Evolutionary conservation across 2,329 filamentous ascomycete genomes (phyloP).

Genomic region (Colletotrichum sp.): DNA sequence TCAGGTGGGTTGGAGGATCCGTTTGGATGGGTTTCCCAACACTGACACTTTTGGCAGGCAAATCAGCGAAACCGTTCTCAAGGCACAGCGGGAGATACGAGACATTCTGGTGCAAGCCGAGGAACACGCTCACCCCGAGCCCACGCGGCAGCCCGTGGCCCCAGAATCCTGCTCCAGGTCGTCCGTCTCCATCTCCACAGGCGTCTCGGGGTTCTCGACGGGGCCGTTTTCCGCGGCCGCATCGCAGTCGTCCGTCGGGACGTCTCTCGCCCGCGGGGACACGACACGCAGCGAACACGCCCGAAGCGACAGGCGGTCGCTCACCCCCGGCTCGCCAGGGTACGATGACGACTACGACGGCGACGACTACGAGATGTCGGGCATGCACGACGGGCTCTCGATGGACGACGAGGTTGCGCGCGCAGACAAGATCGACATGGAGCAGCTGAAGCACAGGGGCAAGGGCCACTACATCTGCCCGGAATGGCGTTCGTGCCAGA

Average conservation of each 20-base stretch:
- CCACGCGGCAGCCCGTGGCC: background rate
- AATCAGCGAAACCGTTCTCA: background rate
- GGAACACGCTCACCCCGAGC: background rate
- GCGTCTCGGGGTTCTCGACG: background rate
- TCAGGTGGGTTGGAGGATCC: background rate
- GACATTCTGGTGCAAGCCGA: background rate
- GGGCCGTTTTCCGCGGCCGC: constrained; percentile 1
- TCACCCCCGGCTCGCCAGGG: background rate
- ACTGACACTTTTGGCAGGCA: background rate
- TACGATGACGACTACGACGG: background rate
- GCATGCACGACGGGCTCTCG: constrained; percentile 28
- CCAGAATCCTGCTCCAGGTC: constrained; percentile 18
- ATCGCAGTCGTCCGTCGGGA: background rate
- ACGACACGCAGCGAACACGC: background rate
- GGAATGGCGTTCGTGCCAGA: constrained; percentile 38
- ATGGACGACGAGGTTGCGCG: background rate
- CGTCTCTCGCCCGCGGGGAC: background rate
- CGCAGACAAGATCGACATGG: constrained; percentile 30
- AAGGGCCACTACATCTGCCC: constrained; percentile 44
- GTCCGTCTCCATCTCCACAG: constrained; percentile 14
- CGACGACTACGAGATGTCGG: background rate
- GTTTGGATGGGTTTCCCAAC: background rate
- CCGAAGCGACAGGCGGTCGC: background rate
- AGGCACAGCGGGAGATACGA: background rate
- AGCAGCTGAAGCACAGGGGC: constrained; percentile 42